Base-by-base conservation (phyloP, 2,329 filamentous ascomycete genomes). In the Penicillium sp. region DNA sequence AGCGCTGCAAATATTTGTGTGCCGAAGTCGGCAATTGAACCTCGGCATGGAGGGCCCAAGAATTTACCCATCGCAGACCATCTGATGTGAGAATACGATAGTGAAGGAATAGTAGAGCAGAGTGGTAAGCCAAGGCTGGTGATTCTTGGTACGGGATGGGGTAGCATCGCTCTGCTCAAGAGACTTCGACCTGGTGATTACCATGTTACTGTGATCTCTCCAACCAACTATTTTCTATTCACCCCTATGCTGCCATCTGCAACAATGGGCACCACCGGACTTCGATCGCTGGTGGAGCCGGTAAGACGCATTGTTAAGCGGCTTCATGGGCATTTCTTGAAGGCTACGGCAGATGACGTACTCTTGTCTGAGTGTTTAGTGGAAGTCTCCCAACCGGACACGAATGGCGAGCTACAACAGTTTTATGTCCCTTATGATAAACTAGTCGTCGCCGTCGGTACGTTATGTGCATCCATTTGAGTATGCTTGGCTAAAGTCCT, bases 371-470 rank as follows among this genome's bases (percentile, higher is more conserved):
- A 93, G 68, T 96, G 96, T 72, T 79, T 99, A 55, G 86, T 99
- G 8, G 95, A 99, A 73, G 84, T 96, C 1, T 87, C 89, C 1
- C 90, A 96, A 64, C 71, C 81, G 3, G 89, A 91, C 63, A 75
- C 84, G 3, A 75, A 81, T 57, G 95, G 95, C 5, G 80, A 90
- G 21, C 86, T 89, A 67, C 81, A 86, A 55, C 82, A 86, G 39
- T 99, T 98, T 77, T 99, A 99, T 72, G 83, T 99, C 1, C 95
- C 95, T 0, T 99, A 99, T 72, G 95, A 99, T 73, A 99, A 99
- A 78, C 82, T 99, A 47, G 89, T 99, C 26, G 82, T 99, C 66
- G 93, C 88, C 24, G 93, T 98, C 57, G 93, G 81, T 82, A 74
- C 55, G 79, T 71, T n/a, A 22, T 22, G 22, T 22, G 22, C 22